These are phyloP conservation scores for Kwoniella mangroviensis DNA, from an alignment of 768 basidiomycete genomes.

Conservation along the genomic window DNA sequence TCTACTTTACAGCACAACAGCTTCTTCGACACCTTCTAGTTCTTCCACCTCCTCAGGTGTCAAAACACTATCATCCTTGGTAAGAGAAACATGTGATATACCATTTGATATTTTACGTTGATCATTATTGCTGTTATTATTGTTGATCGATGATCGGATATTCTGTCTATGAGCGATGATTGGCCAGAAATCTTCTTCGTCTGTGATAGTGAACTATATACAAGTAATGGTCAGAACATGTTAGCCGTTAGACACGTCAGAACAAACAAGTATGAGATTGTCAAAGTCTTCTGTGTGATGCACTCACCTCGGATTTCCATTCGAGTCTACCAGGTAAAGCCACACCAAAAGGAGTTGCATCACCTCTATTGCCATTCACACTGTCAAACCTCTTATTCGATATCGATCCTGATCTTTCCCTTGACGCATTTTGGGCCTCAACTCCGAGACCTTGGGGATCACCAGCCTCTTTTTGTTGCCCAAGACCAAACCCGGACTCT, in stretches of 20 bases:
- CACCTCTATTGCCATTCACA: neutral
- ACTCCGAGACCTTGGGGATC: too few species aligned
- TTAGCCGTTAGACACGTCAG: neutral
- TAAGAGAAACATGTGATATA: neutral
- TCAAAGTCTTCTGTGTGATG: neutral
- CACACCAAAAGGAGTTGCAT: slow-evolving; percentile 29
- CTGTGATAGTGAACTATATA: slow-evolving; percentile 28
- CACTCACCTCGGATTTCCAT: slow-evolving; percentile 34
- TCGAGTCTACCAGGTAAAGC: slow-evolving; percentile 30
- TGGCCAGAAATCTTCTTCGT: slow-evolving; percentile 37
- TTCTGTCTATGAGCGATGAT: slow-evolving; percentile 30
- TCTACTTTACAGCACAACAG: slow-evolving; percentile 34
- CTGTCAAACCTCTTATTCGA: slow-evolving; percentile 13
- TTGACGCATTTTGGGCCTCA: neutral
- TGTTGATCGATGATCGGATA: neutral
- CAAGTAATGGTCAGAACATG: too few species aligned
- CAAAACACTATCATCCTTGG: neutral
- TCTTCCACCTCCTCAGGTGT: slow-evolving; percentile 38
- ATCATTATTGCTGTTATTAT: neutral
- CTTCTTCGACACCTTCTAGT: slow-evolving; percentile 42
- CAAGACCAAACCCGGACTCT: neutral
- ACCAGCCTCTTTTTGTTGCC: too few species aligned
- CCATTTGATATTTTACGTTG: neutral
- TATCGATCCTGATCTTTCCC: slow-evolving; percentile 17
- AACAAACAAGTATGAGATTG: neutral